Evolutionary conservation across 179 eudicot species (phyloP), one percentile per base, ranked within the genome.

Genomic region (Nepenthes alata): DNA sequence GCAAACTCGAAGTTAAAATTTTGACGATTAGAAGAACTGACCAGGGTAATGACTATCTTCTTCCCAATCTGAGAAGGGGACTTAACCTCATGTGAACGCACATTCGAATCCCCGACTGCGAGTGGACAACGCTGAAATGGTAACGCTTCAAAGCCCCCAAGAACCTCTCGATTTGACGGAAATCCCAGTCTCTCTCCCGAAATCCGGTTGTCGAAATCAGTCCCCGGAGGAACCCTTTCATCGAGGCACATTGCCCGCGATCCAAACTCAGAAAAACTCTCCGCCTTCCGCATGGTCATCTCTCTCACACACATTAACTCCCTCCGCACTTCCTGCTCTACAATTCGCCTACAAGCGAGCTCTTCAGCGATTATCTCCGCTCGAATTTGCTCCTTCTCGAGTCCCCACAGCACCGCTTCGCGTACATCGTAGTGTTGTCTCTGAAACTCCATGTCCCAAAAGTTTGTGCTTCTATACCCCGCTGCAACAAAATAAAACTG

Each of bases 301-400:
- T 78, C 83, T 36, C 79, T 73, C 71, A 83, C 94, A 54, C 68
- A 6, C 77, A 64, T 62, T 72, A 85, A 12, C 65, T 86, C 94
- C 53, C 87, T 67, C 68, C 85, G 67, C 25, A 84, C 87, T 37
- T 86, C 89, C 5, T 72, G 83, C 36, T 86, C 93, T 4, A 83
- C 55, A 35, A 61, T 5, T 36, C 81, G 79, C 65, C 77, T 66
- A 67, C 79, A 60, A 6, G 57, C 60, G 0, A 70, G 63, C 78
- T 86, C 89, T 2, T 58, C 70, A 0, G 74, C 78, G 0, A 84
- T 77, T 0, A 81, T 74, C 63, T 82, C 82, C 7, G 73, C 80
- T 35, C 87, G 67, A 36, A 84, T 84, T 5, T 71, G 41, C 60
- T 84, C 80, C 65, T 81, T 84, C 61, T 83, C 87, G 0, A 86